Percentiles rank a stretch among this genome's conserved stretches.
These are phyloP conservation scores for Backusella sp. DNA, from an alignment of 192 early-diverging fungal genomes.

Conservation along the genomic window DNA sequence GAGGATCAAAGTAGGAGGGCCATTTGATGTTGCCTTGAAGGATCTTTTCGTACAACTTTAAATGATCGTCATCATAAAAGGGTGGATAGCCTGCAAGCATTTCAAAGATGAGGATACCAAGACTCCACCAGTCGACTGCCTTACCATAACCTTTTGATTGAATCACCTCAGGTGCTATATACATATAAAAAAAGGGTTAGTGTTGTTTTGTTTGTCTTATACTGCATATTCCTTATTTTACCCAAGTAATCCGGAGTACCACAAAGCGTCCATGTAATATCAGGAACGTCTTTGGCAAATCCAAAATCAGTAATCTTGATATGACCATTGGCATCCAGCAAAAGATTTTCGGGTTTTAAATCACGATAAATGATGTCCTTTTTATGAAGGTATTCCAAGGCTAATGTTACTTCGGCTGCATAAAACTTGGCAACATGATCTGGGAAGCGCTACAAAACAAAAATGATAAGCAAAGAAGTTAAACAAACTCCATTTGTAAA, in stretches of 20 bases:
- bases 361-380: constrained; percentile 77
- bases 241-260: constrained; percentile 74
- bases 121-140: constrained; percentile 93
- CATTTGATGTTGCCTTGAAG: constrained; percentile 79
- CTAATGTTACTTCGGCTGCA: constrained; percentile 68
- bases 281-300: constrained; percentile 81
- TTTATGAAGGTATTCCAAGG: constrained; percentile 73
- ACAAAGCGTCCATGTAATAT: constrained; percentile 83
- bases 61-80: constrained; percentile 93
- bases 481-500: neutral
- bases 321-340: constrained; percentile 73
- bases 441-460: constrained; percentile 51
- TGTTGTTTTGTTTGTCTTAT: constrained; percentile 44
- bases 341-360: constrained; percentile 78
- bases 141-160: constrained; percentile 88
- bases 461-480: neutral
- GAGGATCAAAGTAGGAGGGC: constrained; percentile 80
- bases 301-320: constrained; percentile 87
- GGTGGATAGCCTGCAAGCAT: constrained; percentile 94
- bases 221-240: neutral
- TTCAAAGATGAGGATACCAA: constrained; percentile 90
- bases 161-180: constrained; percentile 85
- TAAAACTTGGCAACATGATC: constrained; percentile 75
- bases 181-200: neutral
- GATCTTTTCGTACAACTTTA: constrained; percentile 90